These are phyloP conservation scores for Sarocladium brachiariae DNA, from an alignment of 2,329 filamentous ascomycete species.

Conservation along the genomic window DNA sequence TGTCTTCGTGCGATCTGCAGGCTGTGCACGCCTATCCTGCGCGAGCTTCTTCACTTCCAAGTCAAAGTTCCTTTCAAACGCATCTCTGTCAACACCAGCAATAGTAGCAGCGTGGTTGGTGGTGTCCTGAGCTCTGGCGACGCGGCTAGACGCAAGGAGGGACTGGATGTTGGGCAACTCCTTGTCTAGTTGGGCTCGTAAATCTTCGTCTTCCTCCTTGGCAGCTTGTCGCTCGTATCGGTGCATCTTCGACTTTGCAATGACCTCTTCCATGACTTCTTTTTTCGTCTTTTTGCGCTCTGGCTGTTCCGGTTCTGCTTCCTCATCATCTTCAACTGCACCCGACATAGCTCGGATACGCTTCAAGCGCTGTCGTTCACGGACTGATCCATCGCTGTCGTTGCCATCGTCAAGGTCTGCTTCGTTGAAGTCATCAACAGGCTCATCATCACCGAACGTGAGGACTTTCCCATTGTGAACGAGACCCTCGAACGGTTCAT, in stretches of 20 bases:
- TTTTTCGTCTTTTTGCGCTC: conserved; percentile 91
- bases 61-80: conserved; percentile 84
- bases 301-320: conserved; percentile 57
- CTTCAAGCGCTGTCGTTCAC: conserved; percentile 49
- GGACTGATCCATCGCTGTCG: conserved; percentile 50
- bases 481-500: conserved; percentile 57
- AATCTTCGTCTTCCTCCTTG: conserved; percentile 88
- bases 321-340: conserved; percentile 42
- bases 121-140: conserved; percentile 24
- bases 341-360: conserved; percentile 41
- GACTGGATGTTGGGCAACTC: conserved; percentile 70
- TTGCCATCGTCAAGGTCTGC: conserved; percentile 59
- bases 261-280: conserved; percentile 96
- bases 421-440: conserved; percentile 72
- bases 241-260: conserved; percentile 92
- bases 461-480: conserved; percentile 80
- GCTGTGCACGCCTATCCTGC: conserved; percentile 76
- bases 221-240: conserved; percentile 89
- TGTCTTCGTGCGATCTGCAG: conserved; percentile 83
- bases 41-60: conserved; percentile 73
- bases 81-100: conserved; percentile 54
- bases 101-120: conserved; percentile 22
- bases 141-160: conserved; percentile 51
- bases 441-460: conserved; percentile 48
- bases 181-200: conserved; percentile 77